phyloP scores from a whole-genome alignment of 441 rosid species.

The Kokia cookei region DNA sequence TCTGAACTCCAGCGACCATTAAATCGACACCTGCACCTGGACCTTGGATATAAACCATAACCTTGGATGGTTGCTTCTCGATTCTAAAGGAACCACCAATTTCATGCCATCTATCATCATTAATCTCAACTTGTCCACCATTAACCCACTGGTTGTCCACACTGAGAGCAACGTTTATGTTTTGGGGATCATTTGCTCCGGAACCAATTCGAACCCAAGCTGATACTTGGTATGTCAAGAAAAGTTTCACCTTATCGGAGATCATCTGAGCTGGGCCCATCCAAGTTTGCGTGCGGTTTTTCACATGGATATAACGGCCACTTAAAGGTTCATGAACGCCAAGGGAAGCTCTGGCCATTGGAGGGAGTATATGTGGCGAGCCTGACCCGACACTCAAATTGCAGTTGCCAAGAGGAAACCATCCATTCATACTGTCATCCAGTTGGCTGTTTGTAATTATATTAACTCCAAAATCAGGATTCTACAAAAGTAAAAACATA shows the following conservation, averaged over 20 bases:
- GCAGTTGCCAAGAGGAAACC: constrained; percentile 87
- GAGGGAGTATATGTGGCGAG: constrained; percentile 73
- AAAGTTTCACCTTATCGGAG: constrained; percentile 66
- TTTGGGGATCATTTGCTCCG: constrained; percentile 58
- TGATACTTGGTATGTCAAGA: constrained; percentile 82
- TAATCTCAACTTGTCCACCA: constrained; percentile 77
- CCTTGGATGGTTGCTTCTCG: constrained; percentile 80
- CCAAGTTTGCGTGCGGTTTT: constrained; percentile 76
- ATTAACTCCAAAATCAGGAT: constrained; percentile 68
- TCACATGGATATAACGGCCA: constrained; percentile 64
- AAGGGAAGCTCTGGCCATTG: constrained; percentile 83
- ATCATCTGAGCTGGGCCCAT: constrained; percentile 96
- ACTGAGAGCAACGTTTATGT: constrained; percentile 74
- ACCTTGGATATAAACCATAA: constrained; percentile 85
- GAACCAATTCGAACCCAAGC: constrained; percentile 87
- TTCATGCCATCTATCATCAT: constrained; percentile 76
- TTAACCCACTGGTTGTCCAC: constrained; percentile 87
- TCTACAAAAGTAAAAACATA: constrained; percentile 28
- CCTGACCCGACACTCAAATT: constrained; percentile 56
- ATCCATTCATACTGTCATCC: constrained; percentile 46
- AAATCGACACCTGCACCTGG: constrained; percentile 68
- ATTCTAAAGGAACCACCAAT: constrained; percentile 79
- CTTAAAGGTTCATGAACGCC: constrained; percentile 60
- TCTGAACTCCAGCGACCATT: constrained; percentile 78
- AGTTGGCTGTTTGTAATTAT: constrained; percentile 60